Evolutionary conservation across 2,329 filamentous ascomycete species (phyloP), one percentile per base, ranked within the genome.

Genomic region (Coniosporium tulheliwenetii): DNA sequence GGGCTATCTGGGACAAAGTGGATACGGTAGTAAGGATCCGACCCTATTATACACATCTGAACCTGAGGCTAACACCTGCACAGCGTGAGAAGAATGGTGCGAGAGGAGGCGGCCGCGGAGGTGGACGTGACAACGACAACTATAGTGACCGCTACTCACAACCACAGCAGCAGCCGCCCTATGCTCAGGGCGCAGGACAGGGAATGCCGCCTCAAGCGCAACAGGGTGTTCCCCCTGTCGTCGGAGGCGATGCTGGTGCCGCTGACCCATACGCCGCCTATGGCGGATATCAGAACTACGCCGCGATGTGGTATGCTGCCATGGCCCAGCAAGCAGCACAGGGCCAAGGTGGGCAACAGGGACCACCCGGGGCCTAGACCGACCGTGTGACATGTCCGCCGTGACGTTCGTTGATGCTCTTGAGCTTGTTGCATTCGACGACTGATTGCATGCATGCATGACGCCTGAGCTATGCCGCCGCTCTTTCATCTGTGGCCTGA

Each of bases 1-100:
- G 70, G 50, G 82, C 84, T 36, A 93, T 94, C 46, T 83, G 85
- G 58, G 86, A 93, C 50, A 94, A 94, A 63, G 85, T 94, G 38
- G 85, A 93, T 46, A 81, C 84, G 55, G 85, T 89, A 58, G 79
- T 87, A 74, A 64, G 80, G 73, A 10, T 26, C 29, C 26, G 13
- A 26, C 19, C 19, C 19, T 26, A 3, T 26, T 26, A 7, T 26
- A 7, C n/a, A 31, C 8, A 16, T 15, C 10, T 32, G 26, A 19
- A n/a, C 30, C 34, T 13, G n/a, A 30, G 16, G 12, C 40, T 34
- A 15, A 40, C 48, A 46, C 19, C 26, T 39, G 38, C 38, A 15
- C 48, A 71, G 67, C 63, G 63, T 51, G 61, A 65, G 48, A 65
- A 66, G 55, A 65, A 64, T 42, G 61, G 58, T 44, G 57, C 19